Base-by-base conservation (phyloP, 805 yeast species). In the Yamadazyma scolyti region DNA sequence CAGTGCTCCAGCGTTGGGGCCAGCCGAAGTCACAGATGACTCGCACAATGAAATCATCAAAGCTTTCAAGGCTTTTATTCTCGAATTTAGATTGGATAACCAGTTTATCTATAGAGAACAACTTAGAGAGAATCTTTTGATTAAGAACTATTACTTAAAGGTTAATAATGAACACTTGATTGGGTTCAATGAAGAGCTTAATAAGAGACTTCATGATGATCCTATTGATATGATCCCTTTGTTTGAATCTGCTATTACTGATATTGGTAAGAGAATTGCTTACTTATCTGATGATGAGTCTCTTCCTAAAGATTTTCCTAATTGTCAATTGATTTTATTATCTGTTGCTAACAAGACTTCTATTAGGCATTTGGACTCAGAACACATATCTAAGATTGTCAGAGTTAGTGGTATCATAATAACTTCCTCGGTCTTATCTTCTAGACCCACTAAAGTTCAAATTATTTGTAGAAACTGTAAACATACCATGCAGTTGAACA, bases 361-460 rank as follows among this genome's bases (percentile, higher is more conserved):
- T 1, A 77, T 93, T 36, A 75, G 98, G 54, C 79, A 86, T 34
- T 67, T 93, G 36, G 90, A 83, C 53, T 81, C 96, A 2, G 85
- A 82, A 28, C 86, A 86, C 53, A 88, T 93, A 39, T 78, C 96
- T 16, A 85, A 87, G 54, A 82, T 93, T 33, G 90, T 93, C 20
- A 71, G 96, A 34, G 76, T 93, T 25, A 84, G 95, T 13, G 99
- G 99, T 18, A 93, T 93, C 47, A 74, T 93, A 46, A 90, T 93
- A 36, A 82, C 94, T 30, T 84, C 97, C 1, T 84, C 96, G 3
- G 89, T 94, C 17, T 69, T 93, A 34, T 69, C 82, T 20, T 88
- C 97, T 2, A 79, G 93, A 47, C 95, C 97, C 16, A 83, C 95
- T 0, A 70, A 68, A 33, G 77, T 89, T 18, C 88, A 84, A 43